A percentile compares a stretch with the other conserved stretches of the same genome.
phyloP scores from a whole-genome alignment of 2,329 filamentous ascomycete genomes.

The Diaporthe citrichinensis region DNA sequence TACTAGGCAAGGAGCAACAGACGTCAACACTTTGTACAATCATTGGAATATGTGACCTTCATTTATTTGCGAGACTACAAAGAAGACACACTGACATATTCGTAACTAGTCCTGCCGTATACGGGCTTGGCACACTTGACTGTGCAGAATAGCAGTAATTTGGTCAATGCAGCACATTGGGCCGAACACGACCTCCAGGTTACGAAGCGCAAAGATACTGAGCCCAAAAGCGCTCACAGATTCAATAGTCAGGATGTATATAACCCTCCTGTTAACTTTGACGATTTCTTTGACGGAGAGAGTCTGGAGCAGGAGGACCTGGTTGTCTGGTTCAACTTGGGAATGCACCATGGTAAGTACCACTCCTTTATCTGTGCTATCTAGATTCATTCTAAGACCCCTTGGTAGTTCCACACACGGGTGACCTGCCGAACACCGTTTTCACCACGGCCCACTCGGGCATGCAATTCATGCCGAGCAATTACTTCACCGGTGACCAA shows the following conservation, averaged over 20 bases:
- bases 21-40: not conserved
- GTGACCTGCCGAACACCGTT: constrained; percentile 68
- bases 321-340: constrained; percentile 67
- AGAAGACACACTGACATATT: not conserved
- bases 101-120: constrained; percentile 53
- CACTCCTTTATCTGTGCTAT: fast-evolving
- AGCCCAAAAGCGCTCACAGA: constrained; percentile 61
- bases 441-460: constrained; percentile 61
- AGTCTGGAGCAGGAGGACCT: constrained; percentile 59
- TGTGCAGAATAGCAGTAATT: constrained; percentile 61
- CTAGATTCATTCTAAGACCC: not conserved
- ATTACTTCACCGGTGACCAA: constrained; percentile 59
- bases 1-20: not conserved
- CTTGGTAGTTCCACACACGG: constrained; percentile 54
- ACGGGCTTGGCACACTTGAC: constrained; percentile 60
- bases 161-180: constrained; percentile 62
- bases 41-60: no score
- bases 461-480: constrained; percentile 59
- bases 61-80: not conserved
- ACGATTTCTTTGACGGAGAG: constrained; percentile 62
- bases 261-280: constrained; percentile 66
- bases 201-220: constrained; percentile 65
- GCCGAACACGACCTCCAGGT: constrained; percentile 66
- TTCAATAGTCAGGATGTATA: constrained; percentile 60
- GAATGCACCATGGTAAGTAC: constrained; percentile 64